These are phyloP conservation scores for Phoma sp. DNA, from an alignment of 2,329 filamentous ascomycete genomes.

Conservation along the genomic window DNA sequence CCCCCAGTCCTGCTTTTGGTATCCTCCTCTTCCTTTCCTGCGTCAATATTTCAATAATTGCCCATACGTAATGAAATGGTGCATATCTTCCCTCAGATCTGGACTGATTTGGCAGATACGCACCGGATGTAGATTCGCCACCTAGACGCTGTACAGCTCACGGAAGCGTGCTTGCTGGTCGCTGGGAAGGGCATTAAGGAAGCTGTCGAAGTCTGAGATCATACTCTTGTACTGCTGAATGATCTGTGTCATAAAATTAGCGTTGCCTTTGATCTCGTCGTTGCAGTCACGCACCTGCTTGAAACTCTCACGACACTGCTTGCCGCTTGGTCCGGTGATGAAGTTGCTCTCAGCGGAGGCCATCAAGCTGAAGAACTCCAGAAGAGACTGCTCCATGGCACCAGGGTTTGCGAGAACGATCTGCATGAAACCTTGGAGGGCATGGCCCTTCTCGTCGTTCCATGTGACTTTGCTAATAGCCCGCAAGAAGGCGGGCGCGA, in stretches of 20 bases:
- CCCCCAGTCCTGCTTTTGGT: slow-evolving; percentile 20
- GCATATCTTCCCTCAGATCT: neutral
- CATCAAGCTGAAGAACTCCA: slow-evolving; percentile 83
- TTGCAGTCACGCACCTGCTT: slow-evolving; percentile 57
- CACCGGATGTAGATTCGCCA: neutral
- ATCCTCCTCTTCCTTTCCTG: slow-evolving; percentile 35
- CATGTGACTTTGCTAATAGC: slow-evolving; percentile 84
- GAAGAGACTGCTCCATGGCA: slow-evolving; percentile 85
- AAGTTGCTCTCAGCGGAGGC: slow-evolving; percentile 69
- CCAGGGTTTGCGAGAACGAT: slow-evolving; percentile 86
- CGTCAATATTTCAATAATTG: slow-evolving; percentile 33
- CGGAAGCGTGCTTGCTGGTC: slow-evolving; percentile 52
- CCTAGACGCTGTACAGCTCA: slow-evolving; percentile 49
- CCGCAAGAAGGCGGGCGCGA: slow-evolving; percentile 80
- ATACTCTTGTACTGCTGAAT: slow-evolving; percentile 60
- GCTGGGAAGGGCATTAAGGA: slow-evolving; percentile 54
- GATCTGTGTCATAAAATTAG: slow-evolving; percentile 47
- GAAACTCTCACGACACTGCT: slow-evolving; percentile 71
- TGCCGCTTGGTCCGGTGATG: slow-evolving; percentile 62
- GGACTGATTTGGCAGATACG: neutral
- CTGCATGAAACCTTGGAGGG: slow-evolving; percentile 87
- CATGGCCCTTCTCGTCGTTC: slow-evolving; percentile 92
- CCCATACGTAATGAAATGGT: slow-evolving; percentile 27
- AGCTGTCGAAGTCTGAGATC: slow-evolving; percentile 60
- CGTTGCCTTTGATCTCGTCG: neutral